Conservation (phyloP, 345 rosid genomes). For the Viola odorata region DNA sequence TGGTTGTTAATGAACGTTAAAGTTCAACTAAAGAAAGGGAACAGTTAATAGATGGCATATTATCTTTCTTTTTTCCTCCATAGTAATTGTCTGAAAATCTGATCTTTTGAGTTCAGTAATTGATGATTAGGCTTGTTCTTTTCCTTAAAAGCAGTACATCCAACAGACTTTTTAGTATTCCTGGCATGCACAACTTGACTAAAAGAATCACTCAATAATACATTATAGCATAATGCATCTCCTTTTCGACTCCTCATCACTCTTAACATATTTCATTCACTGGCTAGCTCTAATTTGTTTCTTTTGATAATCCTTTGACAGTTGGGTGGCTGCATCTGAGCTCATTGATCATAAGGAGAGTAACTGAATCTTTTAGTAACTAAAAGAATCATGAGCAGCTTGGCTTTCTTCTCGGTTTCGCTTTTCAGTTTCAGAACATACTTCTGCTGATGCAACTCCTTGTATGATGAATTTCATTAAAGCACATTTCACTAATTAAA, state of each 20-base stretch:
- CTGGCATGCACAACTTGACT: background rate
- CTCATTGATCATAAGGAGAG: background rate
- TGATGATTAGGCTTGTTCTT: no score
- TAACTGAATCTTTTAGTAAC: background rate
- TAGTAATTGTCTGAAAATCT: no score
- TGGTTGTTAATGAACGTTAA: no score
- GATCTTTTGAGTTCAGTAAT: no score
- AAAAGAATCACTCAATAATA: no score
- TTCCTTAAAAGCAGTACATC: background rate
- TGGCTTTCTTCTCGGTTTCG: background rate
- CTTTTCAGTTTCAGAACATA: background rate
- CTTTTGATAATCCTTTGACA: slow-evolving; percentile 5
- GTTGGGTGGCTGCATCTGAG: slow-evolving; percentile 29
- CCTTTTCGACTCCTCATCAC: background rate
- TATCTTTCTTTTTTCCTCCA: no score
- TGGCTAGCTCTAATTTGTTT: slow-evolving; percentile 2
- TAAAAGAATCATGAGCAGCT: background rate
- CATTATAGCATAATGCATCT: background rate
- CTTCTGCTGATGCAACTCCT: background rate
- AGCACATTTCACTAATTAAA: background rate
- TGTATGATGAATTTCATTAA: background rate
- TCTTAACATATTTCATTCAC: background rate
- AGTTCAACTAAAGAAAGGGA: no score
- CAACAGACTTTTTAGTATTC: background rate
- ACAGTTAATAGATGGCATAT: no score